phyloP scores from a whole-genome alignment of 768 basidiomycete species.

The Lactifluus pinguis region DNA sequence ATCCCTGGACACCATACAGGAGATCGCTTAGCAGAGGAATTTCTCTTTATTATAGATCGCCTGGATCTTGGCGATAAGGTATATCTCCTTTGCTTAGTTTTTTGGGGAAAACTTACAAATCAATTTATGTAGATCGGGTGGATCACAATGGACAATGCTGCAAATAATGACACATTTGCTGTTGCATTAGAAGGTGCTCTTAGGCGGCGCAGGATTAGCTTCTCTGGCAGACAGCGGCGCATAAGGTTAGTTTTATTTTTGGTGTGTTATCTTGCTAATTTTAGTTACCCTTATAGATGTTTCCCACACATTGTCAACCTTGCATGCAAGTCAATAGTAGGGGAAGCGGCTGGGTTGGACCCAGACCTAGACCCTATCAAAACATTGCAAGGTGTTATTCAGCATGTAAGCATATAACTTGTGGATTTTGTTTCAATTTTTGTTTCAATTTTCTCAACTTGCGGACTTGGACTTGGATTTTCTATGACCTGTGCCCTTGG shows the following conservation, averaged over 20 bases:
- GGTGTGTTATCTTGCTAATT: background rate
- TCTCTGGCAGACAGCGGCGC: background rate
- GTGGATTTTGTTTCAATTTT: too few relatives aligned
- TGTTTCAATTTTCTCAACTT: too few relatives aligned
- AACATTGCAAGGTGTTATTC: background rate
- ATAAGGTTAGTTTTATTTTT: background rate
- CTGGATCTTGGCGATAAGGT: background rate
- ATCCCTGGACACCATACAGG: constrained; percentile 1
- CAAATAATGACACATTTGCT: background rate
- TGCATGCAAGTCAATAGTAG: background rate
- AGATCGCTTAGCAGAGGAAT: background rate
- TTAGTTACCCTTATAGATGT: background rate
- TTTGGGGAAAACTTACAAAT: background rate
- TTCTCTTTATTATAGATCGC: background rate
- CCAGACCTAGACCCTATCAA: background rate
- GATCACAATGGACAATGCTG: background rate
- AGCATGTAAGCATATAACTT: background rate
- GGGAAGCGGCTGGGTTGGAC: too few relatives aligned
- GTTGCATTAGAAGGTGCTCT: too few relatives aligned
- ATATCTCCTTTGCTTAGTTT: background rate
- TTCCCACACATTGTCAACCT: background rate
- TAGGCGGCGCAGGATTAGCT: too few relatives aligned
- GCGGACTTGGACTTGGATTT: too few relatives aligned
- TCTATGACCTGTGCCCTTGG: too few relatives aligned
- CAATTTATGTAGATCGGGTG: background rate